Conservation (phyloP, 768 basidiomycete species). For the Dioszegia aurantiaca region DNA sequence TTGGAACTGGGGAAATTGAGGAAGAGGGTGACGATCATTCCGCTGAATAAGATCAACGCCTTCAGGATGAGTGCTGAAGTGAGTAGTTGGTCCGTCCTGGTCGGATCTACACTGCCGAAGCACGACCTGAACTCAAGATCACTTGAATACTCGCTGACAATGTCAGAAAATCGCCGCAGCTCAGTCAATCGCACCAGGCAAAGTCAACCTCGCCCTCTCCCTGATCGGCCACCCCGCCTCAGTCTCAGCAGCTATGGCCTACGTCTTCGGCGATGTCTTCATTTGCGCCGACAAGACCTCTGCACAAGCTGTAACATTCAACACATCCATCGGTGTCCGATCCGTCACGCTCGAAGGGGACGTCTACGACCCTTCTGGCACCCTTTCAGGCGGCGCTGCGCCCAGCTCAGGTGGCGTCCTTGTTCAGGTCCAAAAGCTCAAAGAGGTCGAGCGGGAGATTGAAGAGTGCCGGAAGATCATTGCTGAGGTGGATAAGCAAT, state of each 20-base stretch:
- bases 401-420: constrained; percentile 69
- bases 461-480: constrained; percentile 58
- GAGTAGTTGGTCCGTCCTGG: constrained; percentile 38
- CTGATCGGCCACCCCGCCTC: constrained; percentile 78
- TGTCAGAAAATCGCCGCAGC: constrained; percentile 73
- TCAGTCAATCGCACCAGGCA: constrained; percentile 68
- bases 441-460: constrained; percentile 65
- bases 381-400: constrained; percentile 84
- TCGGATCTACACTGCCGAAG: no score
- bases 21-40: constrained; percentile 89
- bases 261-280: constrained; percentile 88
- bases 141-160: no score
- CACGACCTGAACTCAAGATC: no score
- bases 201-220: constrained; percentile 81
- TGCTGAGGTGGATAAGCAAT: constrained; percentile 60
- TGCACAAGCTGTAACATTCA: constrained; percentile 84
- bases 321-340: constrained; percentile 64
- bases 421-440: constrained; percentile 76
- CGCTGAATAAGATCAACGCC: constrained; percentile 82
- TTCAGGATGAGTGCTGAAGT: constrained; percentile 60
- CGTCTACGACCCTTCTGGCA: constrained; percentile 93
- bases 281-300: constrained; percentile 84
- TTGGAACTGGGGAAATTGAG: constrained; percentile 72
- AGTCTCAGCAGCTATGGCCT: constrained; percentile 82
- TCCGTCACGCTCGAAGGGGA: constrained; percentile 94